phyloP scores from a whole-genome alignment of 192 early-diverging fungal genomes.

The Lunasporangiospora selenospora region DNA sequence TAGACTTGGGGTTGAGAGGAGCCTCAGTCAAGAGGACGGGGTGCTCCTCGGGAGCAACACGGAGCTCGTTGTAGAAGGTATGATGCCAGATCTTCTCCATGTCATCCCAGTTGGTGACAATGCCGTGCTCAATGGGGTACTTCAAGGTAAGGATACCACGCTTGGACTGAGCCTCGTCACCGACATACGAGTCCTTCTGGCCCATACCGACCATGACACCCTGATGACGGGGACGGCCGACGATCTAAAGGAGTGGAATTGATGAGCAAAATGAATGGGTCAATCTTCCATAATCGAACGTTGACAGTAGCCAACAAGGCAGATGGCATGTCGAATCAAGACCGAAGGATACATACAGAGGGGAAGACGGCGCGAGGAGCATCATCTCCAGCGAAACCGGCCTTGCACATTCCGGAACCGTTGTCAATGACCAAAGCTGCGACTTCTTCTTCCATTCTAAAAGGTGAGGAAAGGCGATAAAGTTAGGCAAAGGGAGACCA shows the following conservation, averaged over 20 bases:
- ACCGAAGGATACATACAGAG: constrained; percentile 17
- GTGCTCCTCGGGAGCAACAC: constrained; percentile 98
- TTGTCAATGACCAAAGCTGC: constrained; percentile 92
- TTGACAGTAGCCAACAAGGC: too few species aligned
- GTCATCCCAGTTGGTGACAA: constrained; percentile 94
- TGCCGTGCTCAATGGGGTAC: constrained; percentile 93
- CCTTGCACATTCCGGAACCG: constrained; percentile 96
- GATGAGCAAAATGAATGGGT: neutral
- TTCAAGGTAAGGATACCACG: constrained; percentile 87
- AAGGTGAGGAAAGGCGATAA: neutral
- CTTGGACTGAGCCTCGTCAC: constrained; percentile 92
- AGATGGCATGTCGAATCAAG: neutral
- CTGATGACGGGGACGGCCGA: constrained; percentile 87
- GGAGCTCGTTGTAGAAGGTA: constrained; percentile 98
- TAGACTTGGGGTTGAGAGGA: constrained; percentile 96
- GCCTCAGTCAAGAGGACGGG: constrained; percentile 98
- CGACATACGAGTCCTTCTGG: constrained; percentile 90
- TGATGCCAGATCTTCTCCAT: constrained; percentile 98
- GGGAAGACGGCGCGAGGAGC: constrained; percentile 82
- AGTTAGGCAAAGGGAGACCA: too few species aligned
- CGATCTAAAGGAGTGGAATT: constrained; percentile 83
- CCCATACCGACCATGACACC: constrained; percentile 93
- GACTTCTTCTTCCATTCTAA: constrained; percentile 81
- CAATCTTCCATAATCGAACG: neutral
- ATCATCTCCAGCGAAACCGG: constrained; percentile 93